Percentiles rank a stretch among this genome's conserved stretches.
These are phyloP conservation scores for Penicillium psychrofluorescens DNA, from an alignment of 495 filamentous ascomycete species.

Conservation along the genomic window DNA sequence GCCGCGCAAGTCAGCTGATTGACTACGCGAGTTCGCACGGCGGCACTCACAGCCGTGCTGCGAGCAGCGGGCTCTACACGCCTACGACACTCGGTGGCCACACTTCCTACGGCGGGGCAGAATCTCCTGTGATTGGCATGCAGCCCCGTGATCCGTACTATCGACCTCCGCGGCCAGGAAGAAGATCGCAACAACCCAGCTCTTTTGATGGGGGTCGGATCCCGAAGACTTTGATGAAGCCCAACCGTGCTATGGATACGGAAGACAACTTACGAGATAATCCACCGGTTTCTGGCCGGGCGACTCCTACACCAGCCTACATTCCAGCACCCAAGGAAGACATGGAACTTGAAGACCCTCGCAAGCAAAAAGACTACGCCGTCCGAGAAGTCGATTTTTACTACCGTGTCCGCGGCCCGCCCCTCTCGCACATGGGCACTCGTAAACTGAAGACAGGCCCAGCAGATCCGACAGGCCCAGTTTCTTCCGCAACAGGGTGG, in stretches of 20 bases:
- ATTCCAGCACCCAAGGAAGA: conserved; percentile 45
- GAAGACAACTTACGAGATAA: conserved; percentile 39
- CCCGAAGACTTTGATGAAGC: conserved; percentile 35
- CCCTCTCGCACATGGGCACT: conserved; percentile 71
- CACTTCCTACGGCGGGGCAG: conserved; percentile 62
- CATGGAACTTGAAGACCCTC: conserved; percentile 44
- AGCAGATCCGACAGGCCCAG: conserved; percentile 86
- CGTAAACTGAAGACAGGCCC: conserved; percentile 87
- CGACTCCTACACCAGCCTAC: conserved; percentile 46
- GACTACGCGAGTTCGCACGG: conserved; percentile 42
- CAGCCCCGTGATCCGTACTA: conserved; percentile 68
- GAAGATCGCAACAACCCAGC: conserved; percentile 48
- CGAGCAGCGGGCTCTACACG: conserved; percentile 51
- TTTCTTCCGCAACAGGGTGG: conserved; percentile 83
- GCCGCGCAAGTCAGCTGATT: conserved; percentile 34
- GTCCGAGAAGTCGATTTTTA: conserved; percentile 93
- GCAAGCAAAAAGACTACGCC: conserved; percentile 70
- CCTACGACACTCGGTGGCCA: conserved; percentile 43
- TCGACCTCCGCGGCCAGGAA: conserved; percentile 67
- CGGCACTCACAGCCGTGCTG: conserved; percentile 37
- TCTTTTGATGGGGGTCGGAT: conserved; percentile 28
- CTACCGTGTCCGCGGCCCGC: conserved; percentile 85
- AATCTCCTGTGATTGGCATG: conserved; percentile 39
- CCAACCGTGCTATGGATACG: conserved; percentile 23
- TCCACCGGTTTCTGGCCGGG: conserved; percentile 41